These are phyloP conservation scores for Diplogelasinospora grovesii DNA, from an alignment of 495 filamentous ascomycete genomes.

Conservation along the genomic window DNA sequence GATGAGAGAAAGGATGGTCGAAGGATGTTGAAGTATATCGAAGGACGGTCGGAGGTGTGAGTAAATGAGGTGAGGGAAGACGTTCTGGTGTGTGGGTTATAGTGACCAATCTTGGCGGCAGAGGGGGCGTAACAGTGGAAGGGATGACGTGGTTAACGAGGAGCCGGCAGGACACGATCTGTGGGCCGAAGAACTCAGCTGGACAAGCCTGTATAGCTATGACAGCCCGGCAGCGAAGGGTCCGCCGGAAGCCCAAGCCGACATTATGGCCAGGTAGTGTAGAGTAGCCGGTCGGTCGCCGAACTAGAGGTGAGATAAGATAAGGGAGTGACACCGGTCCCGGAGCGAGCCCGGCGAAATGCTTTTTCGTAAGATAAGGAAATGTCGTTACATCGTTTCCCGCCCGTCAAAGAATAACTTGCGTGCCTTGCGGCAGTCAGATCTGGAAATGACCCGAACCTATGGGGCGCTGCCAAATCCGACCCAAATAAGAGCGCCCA, in stretches of 20 bases:
- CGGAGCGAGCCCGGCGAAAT: slow-evolving; percentile 33
- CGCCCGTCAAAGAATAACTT: slow-evolving; percentile 35
- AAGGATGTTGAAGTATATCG: slow-evolving; percentile 4
- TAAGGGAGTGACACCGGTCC: slow-evolving; percentile 25
- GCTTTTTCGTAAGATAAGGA: slow-evolving; percentile 31
- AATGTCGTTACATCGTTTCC: slow-evolving; percentile 41
- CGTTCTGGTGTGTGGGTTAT: slow-evolving; percentile 3
- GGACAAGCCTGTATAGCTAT: too few relatives aligned
- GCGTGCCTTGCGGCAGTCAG: slow-evolving; percentile 56
- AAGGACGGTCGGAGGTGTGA: slow-evolving; percentile 9
- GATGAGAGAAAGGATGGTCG: slow-evolving; percentile 5
- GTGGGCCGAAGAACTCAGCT: not conserved
- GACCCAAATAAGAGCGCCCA: slow-evolving; percentile 31
- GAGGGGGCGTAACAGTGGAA: too few relatives aligned
- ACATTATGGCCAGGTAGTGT: slow-evolving; percentile 2
- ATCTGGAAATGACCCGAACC: slow-evolving; percentile 43
- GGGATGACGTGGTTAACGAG: too few relatives aligned
- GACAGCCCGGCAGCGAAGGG: not conserved
- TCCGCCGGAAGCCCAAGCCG: not conserved
- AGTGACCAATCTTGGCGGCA: slow-evolving; percentile 5
- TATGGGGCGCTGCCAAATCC: slow-evolving; percentile 34
- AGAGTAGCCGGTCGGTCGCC: slow-evolving; percentile 7
- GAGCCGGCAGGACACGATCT: too few relatives aligned
- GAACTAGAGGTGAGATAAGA: slow-evolving; percentile 22
- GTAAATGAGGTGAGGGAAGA: slow-evolving; percentile 2